Base-by-base conservation (phyloP, 805 yeast species). In the Wickerhamomyces bovis region DNA sequence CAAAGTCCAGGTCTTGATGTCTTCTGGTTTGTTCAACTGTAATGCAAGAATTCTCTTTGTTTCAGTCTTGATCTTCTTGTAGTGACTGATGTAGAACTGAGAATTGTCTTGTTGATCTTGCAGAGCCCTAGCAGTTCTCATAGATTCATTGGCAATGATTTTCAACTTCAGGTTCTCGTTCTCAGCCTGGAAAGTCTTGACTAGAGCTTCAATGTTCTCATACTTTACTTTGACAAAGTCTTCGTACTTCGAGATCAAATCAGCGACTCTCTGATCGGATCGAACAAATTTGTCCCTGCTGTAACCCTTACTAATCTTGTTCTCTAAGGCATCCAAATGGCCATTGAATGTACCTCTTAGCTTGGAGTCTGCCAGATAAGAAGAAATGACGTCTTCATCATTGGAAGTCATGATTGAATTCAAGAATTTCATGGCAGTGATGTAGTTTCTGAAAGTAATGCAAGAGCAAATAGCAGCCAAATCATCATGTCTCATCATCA, bases 41-140 rank as follows among this genome's bases (percentile, higher is more conserved):
- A 51, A 33, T 1, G 54, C 51, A 10, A 67, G 47, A 23, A 75
- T 55, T 42, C 79, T 55, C 5, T 61, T 60, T 1, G 70, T 60
- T 48, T 74, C 81, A 4, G 67, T 48, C 44, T 74, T 77, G 44
- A 80, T 55, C 9, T 67, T 58, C 44, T 75, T 72, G 60, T 81
- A 84, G 36, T 68, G 64, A 0, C 74, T 57, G 4, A 76, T 64
- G 53, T 71, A 75, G 49, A 71, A 76, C 23, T 72, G 70, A 13
- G 72, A 62, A 56, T 78, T 83, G 53, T 83, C 94, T 43, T 75
- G 77, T 47, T 71, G 75, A 61, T 87, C 96, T 55, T 84, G 89
- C 3, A 72, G 57, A 44, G 75, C 72, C 28, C 89, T 69, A 47
- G 76, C 72, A 48, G 67, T 72, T 47, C 73, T 75, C 40, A 73